Evolutionary conservation across 140 eudicot genomes (phyloP).

Genomic region (Bidens hawaiensis): DNA sequence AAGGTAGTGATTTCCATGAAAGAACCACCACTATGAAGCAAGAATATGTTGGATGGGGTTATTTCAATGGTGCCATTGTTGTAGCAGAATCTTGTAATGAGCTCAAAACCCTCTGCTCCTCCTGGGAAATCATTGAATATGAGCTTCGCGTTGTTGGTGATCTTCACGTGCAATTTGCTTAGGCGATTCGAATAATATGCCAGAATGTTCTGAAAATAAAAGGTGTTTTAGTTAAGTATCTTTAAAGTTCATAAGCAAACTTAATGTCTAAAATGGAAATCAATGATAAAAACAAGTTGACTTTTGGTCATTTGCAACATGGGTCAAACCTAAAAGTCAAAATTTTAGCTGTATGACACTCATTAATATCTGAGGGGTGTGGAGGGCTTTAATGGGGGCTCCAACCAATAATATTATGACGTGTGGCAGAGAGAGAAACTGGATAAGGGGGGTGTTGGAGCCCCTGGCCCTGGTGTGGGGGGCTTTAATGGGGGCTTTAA

Average conservation of each 20-base stretch:
- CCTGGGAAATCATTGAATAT: slow-evolving; percentile 62
- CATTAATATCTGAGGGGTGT: no score
- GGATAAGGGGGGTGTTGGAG: no score
- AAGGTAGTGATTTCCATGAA: slow-evolving; percentile 49
- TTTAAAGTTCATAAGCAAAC: not conserved
- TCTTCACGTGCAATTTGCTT: slow-evolving; percentile 17
- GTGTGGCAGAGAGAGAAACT: no score
- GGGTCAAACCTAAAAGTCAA: not conserved
- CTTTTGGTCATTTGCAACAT: not conserved
- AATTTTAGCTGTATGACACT: not conserved
- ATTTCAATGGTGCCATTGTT: slow-evolving; percentile 44
- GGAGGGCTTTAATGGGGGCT: no score
- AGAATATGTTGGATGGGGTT: slow-evolving; percentile 43
- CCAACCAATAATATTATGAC: no score
- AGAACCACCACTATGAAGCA: slow-evolving; percentile 40
- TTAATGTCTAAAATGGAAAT: not conserved
- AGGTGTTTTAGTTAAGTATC: not conserved
- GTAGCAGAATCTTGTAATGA: slow-evolving; percentile 53
- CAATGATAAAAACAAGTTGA: slow-evolving; percentile 3
- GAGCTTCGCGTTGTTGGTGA: slow-evolving; percentile 23
- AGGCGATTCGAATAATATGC: slow-evolving; percentile 39
- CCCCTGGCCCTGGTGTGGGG: no score
- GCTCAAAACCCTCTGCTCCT: slow-evolving; percentile 55
- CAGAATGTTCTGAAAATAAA: slow-evolving; percentile 42
- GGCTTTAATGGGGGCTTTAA: no score